These are phyloP conservation scores for Phallus indusiatus DNA, from an alignment of 768 basidiomycete species.

Conservation along the genomic window DNA sequence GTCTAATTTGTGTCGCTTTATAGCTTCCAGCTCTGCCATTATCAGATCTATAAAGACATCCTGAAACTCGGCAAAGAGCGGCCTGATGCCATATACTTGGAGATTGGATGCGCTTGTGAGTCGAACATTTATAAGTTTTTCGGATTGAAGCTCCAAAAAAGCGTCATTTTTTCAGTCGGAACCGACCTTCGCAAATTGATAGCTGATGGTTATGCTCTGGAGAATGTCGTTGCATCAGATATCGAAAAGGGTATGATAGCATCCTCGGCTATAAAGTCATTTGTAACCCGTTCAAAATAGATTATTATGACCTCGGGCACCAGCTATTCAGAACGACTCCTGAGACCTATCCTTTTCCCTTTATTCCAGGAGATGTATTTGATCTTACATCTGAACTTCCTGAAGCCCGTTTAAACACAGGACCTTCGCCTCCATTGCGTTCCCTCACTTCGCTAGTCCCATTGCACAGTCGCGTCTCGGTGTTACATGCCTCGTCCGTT, in stretches of 20 bases:
- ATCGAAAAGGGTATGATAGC: constrained; percentile 5
- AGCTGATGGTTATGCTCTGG: constrained; percentile 9
- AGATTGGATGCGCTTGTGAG: constrained; percentile 37
- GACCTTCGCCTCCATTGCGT: not conserved
- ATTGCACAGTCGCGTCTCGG: constrained; percentile 8
- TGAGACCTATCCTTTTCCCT: constrained; percentile 6
- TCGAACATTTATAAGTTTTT: constrained; percentile 17
- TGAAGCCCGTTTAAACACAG: not conserved
- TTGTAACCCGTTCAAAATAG: not conserved
- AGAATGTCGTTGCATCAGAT: constrained; percentile 11
- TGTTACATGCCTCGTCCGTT: constrained; percentile 14
- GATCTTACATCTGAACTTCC: not conserved
- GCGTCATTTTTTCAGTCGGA: constrained; percentile 4
- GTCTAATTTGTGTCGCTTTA: not conserved
- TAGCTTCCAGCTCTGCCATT: constrained; percentile 11
- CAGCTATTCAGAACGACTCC: constrained; percentile 11
- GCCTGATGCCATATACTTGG: constrained; percentile 29
- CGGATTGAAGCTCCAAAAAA: not conserved
- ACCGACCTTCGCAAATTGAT: constrained; percentile 12
- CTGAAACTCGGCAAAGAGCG: constrained; percentile 29
- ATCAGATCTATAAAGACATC: constrained; percentile 17
- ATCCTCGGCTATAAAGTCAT: not conserved
- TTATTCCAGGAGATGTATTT: constrained; percentile 12
- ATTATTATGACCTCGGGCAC: constrained; percentile 14
- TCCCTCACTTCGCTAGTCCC: constrained; percentile 10